A percentile compares a stretch with the other conserved stretches of the same genome.
These are phyloP conservation scores for Lactifluus echinatus DNA, from an alignment of 768 basidiomycete species.

Conservation along the genomic window DNA sequence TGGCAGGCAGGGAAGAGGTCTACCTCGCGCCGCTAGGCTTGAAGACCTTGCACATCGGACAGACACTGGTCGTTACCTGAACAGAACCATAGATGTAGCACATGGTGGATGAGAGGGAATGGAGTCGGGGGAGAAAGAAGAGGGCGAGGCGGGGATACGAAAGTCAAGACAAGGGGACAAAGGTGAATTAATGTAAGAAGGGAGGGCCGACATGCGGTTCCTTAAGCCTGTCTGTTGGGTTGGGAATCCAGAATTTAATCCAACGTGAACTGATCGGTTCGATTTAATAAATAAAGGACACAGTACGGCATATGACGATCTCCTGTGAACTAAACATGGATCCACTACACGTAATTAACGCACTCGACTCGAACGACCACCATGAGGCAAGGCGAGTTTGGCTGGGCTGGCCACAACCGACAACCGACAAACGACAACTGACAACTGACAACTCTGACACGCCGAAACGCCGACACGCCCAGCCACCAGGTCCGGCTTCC, in stretches of 20 bases:
- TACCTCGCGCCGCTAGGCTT: slow-evolving; percentile 51
- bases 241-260: slow-evolving; percentile 19
- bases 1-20: slow-evolving; percentile 9
- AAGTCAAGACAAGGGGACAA: slow-evolving; percentile 29
- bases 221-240: slow-evolving; percentile 27
- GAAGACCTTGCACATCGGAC: slow-evolving; percentile 84
- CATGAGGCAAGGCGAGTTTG: slow-evolving; percentile 1
- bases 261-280: slow-evolving; percentile 34
- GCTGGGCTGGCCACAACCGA: too few species aligned
- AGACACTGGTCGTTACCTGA: slow-evolving; percentile 57
- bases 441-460: too few species aligned
- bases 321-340: too few species aligned
- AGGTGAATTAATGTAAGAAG: slow-evolving; percentile 32
- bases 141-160: slow-evolving; percentile 6
- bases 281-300: slow-evolving; percentile 22
- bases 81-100: slow-evolving; percentile 64
- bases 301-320: slow-evolving; percentile 24
- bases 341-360: slow-evolving; percentile 13
- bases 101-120: slow-evolving; percentile 37
- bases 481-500: background rate
- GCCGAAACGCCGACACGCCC: too few species aligned
- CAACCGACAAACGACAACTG: too few species aligned
- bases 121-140: slow-evolving; percentile 6
- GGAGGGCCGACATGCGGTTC: slow-evolving; percentile 33
- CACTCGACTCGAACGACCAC: background rate